A percentile compares a stretch with the other conserved stretches of the same genome.
These are phyloP conservation scores for Rosa multiflora DNA, from an alignment of 306 rosid genomes.

Conservation along the genomic window DNA sequence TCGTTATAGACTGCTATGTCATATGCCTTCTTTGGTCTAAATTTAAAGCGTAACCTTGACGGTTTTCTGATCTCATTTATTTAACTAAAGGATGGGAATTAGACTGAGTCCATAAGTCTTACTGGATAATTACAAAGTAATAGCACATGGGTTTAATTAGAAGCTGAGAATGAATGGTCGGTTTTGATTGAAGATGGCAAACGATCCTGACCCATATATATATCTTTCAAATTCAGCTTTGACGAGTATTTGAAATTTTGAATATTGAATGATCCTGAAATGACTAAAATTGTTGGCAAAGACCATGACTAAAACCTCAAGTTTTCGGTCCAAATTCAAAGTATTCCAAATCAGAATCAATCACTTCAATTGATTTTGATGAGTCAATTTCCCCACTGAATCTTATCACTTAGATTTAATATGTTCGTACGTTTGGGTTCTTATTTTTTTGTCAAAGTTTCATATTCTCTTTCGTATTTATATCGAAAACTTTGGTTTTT, in stretches of 20 bases:
- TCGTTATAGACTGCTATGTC: background rate
- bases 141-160: background rate
- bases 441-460: background rate
- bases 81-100: background rate
- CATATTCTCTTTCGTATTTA: background rate
- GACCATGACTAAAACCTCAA: background rate
- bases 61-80: background rate
- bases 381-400: constrained; percentile 2
- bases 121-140: background rate
- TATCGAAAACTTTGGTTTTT: background rate
- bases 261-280: background rate
- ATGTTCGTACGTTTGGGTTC: background rate
- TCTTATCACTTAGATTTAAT: constrained; percentile 17
- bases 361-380: constrained; percentile 5
- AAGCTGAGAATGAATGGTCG: background rate
- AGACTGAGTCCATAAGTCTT: background rate
- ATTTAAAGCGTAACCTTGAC: background rate
- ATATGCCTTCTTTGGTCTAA: background rate
- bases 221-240: background rate
- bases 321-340: background rate
- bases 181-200: constrained; percentile 3
- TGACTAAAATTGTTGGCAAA: background rate
- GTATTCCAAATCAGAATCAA: constrained; percentile 4
- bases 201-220: background rate
- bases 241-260: background rate